Percentiles rank a stretch among this genome's conserved stretches.
Conservation (phyloP, 2,329 filamentous ascomycete genomes). For the Cladosporium velox region DNA sequence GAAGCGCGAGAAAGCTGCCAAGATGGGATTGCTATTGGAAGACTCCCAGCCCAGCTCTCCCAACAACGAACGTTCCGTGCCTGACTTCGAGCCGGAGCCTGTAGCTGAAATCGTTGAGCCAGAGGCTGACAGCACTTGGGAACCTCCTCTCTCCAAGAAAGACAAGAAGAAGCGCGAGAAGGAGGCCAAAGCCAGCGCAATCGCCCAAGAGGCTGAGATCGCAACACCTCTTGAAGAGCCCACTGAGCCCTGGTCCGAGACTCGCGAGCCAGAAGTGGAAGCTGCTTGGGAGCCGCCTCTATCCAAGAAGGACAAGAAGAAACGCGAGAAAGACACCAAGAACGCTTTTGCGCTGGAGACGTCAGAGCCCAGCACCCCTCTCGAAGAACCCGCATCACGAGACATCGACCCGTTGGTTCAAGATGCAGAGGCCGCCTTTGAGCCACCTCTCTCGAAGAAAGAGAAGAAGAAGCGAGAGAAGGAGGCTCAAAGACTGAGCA, state of each 20-base stretch:
- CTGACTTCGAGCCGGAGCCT: not conserved
- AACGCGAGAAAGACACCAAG: slow-evolving; percentile 28
- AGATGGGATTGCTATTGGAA: not conserved
- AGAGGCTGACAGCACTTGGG: slow-evolving; percentile 21
- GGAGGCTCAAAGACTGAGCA: slow-evolving; percentile 18
- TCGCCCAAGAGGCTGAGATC: not conserved
- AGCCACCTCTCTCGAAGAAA: slow-evolving; percentile 37
- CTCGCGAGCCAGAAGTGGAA: slow-evolving; percentile 14
- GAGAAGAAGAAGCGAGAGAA: slow-evolving; percentile 42
- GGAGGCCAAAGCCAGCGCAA: slow-evolving; percentile 15
- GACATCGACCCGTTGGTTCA: not conserved
- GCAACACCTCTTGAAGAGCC: not conserved
- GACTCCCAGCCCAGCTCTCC: not conserved
- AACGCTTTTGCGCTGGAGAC: slow-evolving; percentile 19
- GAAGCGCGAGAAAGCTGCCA: slow-evolving; percentile 33
- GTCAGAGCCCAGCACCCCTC: not conserved
- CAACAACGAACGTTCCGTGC: not conserved
- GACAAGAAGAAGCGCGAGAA: slow-evolving; percentile 42
- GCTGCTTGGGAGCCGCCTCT: slow-evolving; percentile 36
- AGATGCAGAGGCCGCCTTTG: slow-evolving; percentile 29
- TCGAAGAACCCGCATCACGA: not conserved
- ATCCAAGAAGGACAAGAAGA: slow-evolving; percentile 43
- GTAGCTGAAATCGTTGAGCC: not conserved
- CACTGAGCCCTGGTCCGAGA: slow-evolving; percentile 20
- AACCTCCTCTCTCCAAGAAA: slow-evolving; percentile 25